Conservation (phyloP, 768 basidiomycete genomes). For the Tricholoma hemisulphureum region DNA sequence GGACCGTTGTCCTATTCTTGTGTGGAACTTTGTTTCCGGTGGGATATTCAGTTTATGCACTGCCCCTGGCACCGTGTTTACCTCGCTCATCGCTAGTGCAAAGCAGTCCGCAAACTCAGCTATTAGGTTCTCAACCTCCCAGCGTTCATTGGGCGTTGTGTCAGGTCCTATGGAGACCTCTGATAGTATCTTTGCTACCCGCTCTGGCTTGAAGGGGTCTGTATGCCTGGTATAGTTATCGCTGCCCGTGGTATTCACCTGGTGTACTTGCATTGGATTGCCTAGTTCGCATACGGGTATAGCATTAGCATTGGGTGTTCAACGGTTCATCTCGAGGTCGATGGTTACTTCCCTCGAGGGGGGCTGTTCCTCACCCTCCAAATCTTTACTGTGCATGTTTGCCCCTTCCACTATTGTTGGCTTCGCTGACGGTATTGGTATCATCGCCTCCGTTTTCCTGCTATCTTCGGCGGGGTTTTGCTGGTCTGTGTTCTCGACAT, state of each 20-base stretch:
- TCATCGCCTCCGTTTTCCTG: not conserved
- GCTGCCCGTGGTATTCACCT: not conserved
- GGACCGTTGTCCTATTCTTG: constrained; percentile 24
- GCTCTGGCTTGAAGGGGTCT: not conserved
- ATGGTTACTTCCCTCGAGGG: not conserved
- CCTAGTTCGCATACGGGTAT: too few relatives aligned
- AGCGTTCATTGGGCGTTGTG: constrained; percentile 24
- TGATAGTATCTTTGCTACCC: not conserved
- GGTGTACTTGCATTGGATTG: not conserved
- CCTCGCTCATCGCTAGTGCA: too few relatives aligned
- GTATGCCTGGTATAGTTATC: not conserved
- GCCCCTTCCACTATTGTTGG: not conserved
- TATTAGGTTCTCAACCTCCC: constrained; percentile 24
- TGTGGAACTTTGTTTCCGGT: constrained; percentile 21
- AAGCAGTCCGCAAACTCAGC: not conserved
- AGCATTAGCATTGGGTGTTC: too few relatives aligned
- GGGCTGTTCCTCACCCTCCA: not conserved
- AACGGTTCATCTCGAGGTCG: too few relatives aligned
- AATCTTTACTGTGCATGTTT: not conserved
- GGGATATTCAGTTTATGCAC: constrained; percentile 34
- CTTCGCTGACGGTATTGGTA: not conserved
- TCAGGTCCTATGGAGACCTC: not conserved
- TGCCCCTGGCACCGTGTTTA: not conserved
- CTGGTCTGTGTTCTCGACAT: too few relatives aligned
- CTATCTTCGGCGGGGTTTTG: not conserved